phyloP scores from a whole-genome alignment of 2,329 filamentous ascomycete species.

The Fusarium sarcochroum region DNA sequence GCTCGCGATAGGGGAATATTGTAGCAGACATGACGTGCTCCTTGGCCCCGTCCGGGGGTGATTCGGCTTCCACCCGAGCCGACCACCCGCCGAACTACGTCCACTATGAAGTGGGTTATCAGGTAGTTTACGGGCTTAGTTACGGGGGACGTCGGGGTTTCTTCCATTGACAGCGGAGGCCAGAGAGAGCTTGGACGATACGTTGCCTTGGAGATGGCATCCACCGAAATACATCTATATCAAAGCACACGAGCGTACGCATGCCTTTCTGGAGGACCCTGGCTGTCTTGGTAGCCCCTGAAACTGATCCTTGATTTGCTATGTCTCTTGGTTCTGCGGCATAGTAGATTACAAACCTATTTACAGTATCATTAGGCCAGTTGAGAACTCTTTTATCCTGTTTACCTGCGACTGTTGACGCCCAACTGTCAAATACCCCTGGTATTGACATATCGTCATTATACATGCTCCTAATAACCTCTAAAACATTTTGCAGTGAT shows the following conservation, averaged over 20 bases:
- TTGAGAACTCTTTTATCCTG: background rate
- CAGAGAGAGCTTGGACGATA: background rate
- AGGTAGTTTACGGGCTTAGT: constrained; percentile 28
- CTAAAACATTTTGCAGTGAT: background rate
- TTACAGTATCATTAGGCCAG: no score
- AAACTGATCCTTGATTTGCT: background rate
- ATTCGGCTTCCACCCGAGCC: constrained; percentile 44
- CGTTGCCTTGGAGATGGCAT: constrained; percentile 13
- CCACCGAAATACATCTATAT: background rate
- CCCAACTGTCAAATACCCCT: constrained; percentile 11
- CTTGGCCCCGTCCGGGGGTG: constrained; percentile 28
- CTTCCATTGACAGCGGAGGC: background rate
- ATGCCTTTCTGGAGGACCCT: background rate
- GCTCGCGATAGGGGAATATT: constrained; percentile 21
- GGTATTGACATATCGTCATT: background rate
- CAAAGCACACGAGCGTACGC: background rate
- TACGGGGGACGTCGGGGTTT: background rate
- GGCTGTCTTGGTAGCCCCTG: background rate
- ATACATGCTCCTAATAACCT: background rate
- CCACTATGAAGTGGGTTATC: constrained; percentile 33
- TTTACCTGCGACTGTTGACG: constrained; percentile 16
- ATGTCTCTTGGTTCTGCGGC: background rate
- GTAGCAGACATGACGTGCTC: constrained; percentile 46
- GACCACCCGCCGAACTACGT: constrained; percentile 42
- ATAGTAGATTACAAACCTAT: background rate